These are phyloP conservation scores for Fusarium circinatum DNA, from an alignment of 2,329 filamentous ascomycete species.

Conservation along the genomic window DNA sequence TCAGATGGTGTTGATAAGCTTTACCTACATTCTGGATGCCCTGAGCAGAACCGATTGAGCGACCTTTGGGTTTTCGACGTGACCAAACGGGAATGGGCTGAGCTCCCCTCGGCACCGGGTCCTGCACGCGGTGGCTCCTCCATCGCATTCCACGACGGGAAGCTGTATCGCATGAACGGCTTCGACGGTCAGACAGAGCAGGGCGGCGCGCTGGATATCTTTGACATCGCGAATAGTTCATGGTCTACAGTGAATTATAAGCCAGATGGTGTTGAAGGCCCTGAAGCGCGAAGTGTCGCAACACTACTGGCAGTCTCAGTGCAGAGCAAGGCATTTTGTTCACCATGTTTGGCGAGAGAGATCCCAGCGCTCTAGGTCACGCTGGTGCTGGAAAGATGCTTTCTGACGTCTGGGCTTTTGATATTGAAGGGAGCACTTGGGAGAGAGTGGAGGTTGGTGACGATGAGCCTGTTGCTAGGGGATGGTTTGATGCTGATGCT, in stretches of 20 bases:
- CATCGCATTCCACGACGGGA: background rate
- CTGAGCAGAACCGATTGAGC: background rate
- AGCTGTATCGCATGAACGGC: background rate
- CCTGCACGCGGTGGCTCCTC: background rate
- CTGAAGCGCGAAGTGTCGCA: constrained; percentile 1
- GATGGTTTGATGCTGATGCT: background rate
- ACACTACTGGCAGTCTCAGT: fast-evolving
- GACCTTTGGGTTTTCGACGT: background rate
- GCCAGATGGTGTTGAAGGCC: background rate
- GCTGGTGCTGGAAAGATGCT: constrained; percentile 8
- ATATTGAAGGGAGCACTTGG: background rate
- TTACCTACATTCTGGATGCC: constrained; percentile 1
- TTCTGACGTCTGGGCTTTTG: background rate
- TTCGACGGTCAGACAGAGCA: background rate
- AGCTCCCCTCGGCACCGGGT: background rate
- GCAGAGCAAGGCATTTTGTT: fast-evolving
- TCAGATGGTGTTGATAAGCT: background rate
- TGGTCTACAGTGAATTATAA: background rate
- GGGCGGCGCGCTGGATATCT: background rate
- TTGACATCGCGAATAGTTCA: fast-evolving
- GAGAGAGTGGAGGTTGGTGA: background rate
- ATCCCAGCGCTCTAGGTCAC: background rate
- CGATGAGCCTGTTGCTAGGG: background rate
- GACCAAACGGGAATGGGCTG: fast-evolving
- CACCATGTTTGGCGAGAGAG: constrained; percentile 4